Evolutionary conservation across 805 yeast genomes (phyloP), one percentile per base, ranked within the genome.

Genomic region (Huiozyma naganishii): DNA sequence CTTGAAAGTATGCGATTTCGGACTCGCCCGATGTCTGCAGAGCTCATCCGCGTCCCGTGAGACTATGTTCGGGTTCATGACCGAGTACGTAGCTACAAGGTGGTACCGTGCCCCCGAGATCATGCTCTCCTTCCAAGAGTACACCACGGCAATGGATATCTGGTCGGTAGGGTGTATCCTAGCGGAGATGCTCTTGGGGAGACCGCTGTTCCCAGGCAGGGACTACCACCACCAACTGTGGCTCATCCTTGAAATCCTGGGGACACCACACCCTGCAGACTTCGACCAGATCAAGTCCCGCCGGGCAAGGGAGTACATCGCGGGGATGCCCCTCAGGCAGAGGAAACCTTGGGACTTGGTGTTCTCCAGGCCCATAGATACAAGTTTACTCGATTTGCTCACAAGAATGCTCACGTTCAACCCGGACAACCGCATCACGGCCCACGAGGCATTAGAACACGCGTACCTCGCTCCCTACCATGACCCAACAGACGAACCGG

Each of bases 101-200:
- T 83, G 90, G 90, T 83, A 83, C 58, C 66, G 92, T 42, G 90
- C 90, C 0, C 90, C 90, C 0, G 92, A 83, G 59, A 80, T 83
- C 45, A 83, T 83, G 90, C 63, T 83, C 28, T 76, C 85, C 1
- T 71, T 75, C 47, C 79, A 83, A 36, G 80, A 79, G 53, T 83
- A 83, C 51, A 74, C 89, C 2, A 77, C 81, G 7, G 85, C 88
- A 0, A 80, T 83, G 47, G 92, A 83, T 56, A 69, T 83, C 11
- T 83, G 92, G 92, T 78, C 87, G 0, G 79, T 81, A 36, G 92
- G 90, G 0, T 83, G 90, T 56, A 80, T 83, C 32, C 55, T 83
- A 30, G 89, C 84, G 0, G 92, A 83, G 58, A 67, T 83, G 71
- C 67, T 79, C 6, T 62, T 67, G 33, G 71, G 77, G 6, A 71